These are phyloP conservation scores for Chytriomyces sp. DNA, from an alignment of 192 early-diverging fungal species.

Conservation along the genomic window DNA sequence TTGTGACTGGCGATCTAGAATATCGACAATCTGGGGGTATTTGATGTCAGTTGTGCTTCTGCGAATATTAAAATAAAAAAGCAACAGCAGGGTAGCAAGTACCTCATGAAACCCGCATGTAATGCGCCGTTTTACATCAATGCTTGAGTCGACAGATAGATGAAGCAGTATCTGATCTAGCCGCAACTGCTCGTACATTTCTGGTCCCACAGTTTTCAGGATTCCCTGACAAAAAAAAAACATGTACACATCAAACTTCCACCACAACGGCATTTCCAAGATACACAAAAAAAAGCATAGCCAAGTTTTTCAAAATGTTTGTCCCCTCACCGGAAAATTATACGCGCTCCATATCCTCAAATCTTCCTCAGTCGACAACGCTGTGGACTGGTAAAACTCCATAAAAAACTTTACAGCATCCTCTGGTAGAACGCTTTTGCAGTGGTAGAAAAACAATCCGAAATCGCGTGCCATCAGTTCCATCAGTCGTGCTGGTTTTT, in stretches of 20 bases:
- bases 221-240: conserved; percentile 27
- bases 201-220: conserved; percentile 42
- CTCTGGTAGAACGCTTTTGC: conserved; percentile 45
- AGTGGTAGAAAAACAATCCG: conserved; percentile 54
- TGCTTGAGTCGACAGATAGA: conserved; percentile 36
- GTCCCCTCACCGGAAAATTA: conserved; percentile 55
- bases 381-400: conserved; percentile 47
- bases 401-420: conserved; percentile 45
- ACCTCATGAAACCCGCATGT: conserved; percentile 49
- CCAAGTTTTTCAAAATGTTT: neutral
- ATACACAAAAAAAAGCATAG: neutral
- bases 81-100: neutral
- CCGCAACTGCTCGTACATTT: conserved; percentile 39
- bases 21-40: conserved; percentile 36
- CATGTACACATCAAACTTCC: too few species aligned
- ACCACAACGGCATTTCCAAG: too few species aligned
- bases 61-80: neutral
- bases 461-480: conserved; percentile 45
- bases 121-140: conserved; percentile 42
- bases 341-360: conserved; percentile 50
- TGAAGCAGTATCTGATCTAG: conserved; percentile 44
- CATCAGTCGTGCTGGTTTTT: conserved; percentile 42
- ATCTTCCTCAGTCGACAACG: conserved; percentile 33
- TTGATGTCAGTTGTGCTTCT: neutral
- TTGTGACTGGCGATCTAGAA: conserved; percentile 36